phyloP scores from a whole-genome alignment of 139 green algal genomes.

The Chlorella vulgaris region DNA sequence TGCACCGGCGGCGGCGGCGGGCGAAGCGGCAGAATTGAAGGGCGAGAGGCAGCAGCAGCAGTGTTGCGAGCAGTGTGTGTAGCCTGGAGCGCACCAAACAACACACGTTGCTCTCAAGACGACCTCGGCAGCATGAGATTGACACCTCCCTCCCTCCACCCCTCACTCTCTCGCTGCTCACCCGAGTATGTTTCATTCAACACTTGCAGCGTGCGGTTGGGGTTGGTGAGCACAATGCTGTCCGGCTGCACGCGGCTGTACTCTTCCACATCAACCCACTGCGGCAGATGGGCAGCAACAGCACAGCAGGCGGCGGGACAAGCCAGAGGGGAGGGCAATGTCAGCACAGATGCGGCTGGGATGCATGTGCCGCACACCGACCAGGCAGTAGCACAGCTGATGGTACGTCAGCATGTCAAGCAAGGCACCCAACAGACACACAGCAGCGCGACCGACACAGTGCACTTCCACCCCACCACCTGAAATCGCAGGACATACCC shows the following conservation, averaged over 20 bases:
- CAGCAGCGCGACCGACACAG: neutral
- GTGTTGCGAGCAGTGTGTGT: neutral
- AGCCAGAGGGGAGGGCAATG: neutral
- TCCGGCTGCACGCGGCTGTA: conserved; percentile 86
- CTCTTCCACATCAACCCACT: conserved; percentile 91
- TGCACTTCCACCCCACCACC: neutral
- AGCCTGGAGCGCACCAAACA: too few relatives aligned
- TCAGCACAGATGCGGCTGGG: too few relatives aligned
- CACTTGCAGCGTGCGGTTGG: conserved; percentile 64
- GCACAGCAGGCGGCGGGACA: neutral
- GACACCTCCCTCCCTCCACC: neutral
- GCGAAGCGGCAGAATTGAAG: neutral
- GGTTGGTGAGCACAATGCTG: conserved; percentile 69
- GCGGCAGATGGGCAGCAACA: conserved; percentile 71
- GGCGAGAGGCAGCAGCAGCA: neutral
- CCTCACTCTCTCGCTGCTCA: too few relatives aligned
- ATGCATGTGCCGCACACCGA: too few relatives aligned
- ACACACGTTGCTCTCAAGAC: too few relatives aligned
- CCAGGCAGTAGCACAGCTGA: too few relatives aligned
- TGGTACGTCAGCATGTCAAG: too few relatives aligned
- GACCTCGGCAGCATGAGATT: neutral
- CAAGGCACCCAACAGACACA: neutral
- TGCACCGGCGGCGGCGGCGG: neutral
- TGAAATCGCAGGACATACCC: neutral
- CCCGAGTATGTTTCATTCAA: conserved; percentile 68